phyloP scores from a whole-genome alignment of 23 red algal species.

The Chondrus crispus region DNA sequence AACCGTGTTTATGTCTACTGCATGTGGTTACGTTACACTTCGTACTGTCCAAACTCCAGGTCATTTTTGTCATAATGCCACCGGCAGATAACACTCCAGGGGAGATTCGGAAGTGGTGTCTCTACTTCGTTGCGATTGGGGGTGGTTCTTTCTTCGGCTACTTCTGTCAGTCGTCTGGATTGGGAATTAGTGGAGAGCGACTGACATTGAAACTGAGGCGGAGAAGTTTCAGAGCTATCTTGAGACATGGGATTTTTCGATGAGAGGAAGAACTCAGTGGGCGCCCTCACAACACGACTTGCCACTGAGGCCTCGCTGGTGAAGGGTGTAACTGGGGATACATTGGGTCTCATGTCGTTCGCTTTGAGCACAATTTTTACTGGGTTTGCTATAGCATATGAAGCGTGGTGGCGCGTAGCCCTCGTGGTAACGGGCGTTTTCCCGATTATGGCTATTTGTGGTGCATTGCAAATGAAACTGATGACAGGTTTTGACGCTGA shows the following conservation, averaged over 20 bases:
- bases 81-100: neutral
- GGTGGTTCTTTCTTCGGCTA: constrained; percentile 33
- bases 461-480: constrained; percentile 75
- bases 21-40: too few relatives aligned
- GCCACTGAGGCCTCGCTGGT: constrained; percentile 66
- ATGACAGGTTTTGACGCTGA: constrained; percentile 88
- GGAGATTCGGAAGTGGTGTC: neutral
- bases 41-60: too few relatives aligned
- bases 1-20: too few relatives aligned
- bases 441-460: constrained; percentile 74
- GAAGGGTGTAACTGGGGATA: constrained; percentile 59
- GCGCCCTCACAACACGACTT: constrained; percentile 61
- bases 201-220: constrained; percentile 75
- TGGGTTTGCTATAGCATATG: constrained; percentile 76
- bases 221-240: constrained; percentile 59
- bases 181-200: constrained; percentile 85
- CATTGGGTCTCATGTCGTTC: constrained; percentile 29
- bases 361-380: constrained; percentile 43
- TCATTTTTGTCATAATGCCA: constrained; percentile 41
- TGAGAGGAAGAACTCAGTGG: constrained; percentile 52
- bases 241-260: constrained; percentile 92
- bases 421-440: constrained; percentile 70
- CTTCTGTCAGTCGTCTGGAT: constrained; percentile 49
- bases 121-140: constrained; percentile 55
- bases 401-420: constrained; percentile 72